Evolutionary conservation across 345 rosid genomes (phyloP), one percentile per base, ranked within the genome.

Genomic region (Eucalyptus erythrocorys): DNA sequence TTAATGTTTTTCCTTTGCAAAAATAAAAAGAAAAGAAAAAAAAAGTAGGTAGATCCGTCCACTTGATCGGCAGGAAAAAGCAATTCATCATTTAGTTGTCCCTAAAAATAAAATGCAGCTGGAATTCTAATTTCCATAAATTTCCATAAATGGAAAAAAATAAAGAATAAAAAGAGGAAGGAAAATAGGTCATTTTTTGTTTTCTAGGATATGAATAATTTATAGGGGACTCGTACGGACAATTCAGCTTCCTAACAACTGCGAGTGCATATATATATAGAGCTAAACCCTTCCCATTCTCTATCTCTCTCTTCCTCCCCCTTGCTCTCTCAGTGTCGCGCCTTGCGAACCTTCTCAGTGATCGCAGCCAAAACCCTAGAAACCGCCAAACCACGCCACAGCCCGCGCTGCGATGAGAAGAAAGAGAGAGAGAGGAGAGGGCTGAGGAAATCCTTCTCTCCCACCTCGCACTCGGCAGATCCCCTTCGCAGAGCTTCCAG

Each of bases 351-450:
- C 6, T 79, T 71, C 85, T 15, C 32, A 7, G 79, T 15, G 80
- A 88, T 49, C 79, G 86, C 86, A 45, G 53, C 89, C 71, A 61
- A 89, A 95, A 94, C 96, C 97, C 97, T 94, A 94, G 92, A 88
- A 53, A 90, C 50, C 90, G 89, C 92, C 92, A 86, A 87, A 84
- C 85, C 13, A 34, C 84, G 57, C n/a, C 68, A 42, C 82, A 21
- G 82, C 47, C 82, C 82, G 82, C 30, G 24, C 12, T 45, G 51
- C 68, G 87, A 87, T 71, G 91, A 88, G 91, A 91, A 89, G 57
- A 7, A 53, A 37, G 15, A 55, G 71, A n/a, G 32, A 3, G 66
- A 51, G 32, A 11, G 15, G 32, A 59, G 47, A 37, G 47, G 3
- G 84, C 47, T 7, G 84, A 76, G 27, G 30, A 48, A 59, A 59